A percentile compares a stretch with the other conserved stretches of the same genome.
Conservation (phyloP, 2,329 filamentous ascomycete species). For the Fusarium equiseti region DNA sequence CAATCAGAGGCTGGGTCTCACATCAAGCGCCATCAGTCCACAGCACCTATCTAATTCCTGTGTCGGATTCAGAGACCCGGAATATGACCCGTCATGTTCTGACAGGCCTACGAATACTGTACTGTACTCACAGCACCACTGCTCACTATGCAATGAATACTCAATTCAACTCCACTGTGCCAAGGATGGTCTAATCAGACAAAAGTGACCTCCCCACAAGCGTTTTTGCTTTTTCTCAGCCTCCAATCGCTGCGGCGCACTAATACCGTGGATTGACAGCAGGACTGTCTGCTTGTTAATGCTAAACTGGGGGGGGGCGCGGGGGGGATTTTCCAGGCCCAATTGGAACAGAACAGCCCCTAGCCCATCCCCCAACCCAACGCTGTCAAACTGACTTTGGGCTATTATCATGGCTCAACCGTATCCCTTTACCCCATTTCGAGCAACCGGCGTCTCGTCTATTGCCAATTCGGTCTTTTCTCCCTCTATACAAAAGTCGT, state of each 20-base stretch:
- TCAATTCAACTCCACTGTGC: background rate
- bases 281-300: conserved; percentile 1
- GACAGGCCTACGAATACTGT: background rate
- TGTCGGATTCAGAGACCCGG: conserved; percentile 13
- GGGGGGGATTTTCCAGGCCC: background rate
- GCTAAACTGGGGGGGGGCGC: conserved; percentile 1
- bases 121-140: conserved; percentile 1
- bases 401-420: background rate
- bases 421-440: conserved; percentile 17
- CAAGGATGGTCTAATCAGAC: conserved; percentile 44
- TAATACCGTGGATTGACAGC: conserved; percentile 34
- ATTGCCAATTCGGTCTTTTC: conserved; percentile 20
- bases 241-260: conserved; percentile 10
- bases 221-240: conserved; percentile 36
- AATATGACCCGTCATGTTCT: conserved; percentile 40
- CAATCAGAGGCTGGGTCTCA: conserved; percentile 30
- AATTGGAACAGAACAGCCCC: background rate
- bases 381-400: conserved; percentile 6
- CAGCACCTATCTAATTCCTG: conserved; percentile 15
- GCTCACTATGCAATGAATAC: conserved; percentile 5
- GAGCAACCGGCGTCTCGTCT: background rate
- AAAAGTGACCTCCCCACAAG: conserved; percentile 25
- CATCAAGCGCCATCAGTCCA: conserved; percentile 30
- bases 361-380: background rate
- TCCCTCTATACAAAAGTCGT: conserved; percentile 23